Percentiles rank a stretch among this genome's conserved stretches.
These are phyloP conservation scores for Spergularia azorica DNA, from an alignment of 179 eudicot species.

Conservation along the genomic window DNA sequence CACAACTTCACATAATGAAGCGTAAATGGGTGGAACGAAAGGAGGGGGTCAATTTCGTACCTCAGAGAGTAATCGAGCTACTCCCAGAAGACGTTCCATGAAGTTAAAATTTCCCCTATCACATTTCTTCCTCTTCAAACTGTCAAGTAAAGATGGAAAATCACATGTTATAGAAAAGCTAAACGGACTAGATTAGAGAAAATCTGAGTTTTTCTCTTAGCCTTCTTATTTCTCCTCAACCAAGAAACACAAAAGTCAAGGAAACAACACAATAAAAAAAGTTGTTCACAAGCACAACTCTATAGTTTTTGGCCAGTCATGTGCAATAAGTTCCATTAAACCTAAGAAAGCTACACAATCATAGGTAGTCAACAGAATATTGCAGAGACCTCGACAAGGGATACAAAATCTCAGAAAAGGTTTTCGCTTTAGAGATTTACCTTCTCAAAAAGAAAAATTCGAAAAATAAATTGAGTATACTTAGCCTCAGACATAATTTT, in stretches of 20 bases:
- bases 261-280: neutral
- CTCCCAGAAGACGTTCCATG: slow-evolving; percentile 73
- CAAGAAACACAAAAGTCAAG: neutral
- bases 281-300: no score
- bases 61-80: slow-evolving; percentile 77
- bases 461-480: no score
- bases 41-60: slow-evolving; percentile 29
- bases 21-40: neutral
- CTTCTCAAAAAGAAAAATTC: no score
- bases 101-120: slow-evolving; percentile 58
- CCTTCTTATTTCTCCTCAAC: neutral
- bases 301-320: no score
- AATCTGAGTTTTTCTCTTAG: neutral
- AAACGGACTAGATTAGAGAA: neutral
- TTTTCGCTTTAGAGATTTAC: no score
- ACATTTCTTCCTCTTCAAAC: slow-evolving; percentile 71
- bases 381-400: neutral
- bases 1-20: neutral
- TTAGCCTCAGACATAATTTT: no score
- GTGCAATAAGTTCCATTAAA: neutral
- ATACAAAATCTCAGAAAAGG: neutral
- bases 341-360: neutral
- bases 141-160: slow-evolving; percentile 22
- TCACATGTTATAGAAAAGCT: neutral
- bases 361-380: neutral